Evolutionary conservation across 2,329 filamentous ascomycete genomes (phyloP), one percentile per base, ranked within the genome.

Genomic region (Paecilomyces sp.): DNA sequence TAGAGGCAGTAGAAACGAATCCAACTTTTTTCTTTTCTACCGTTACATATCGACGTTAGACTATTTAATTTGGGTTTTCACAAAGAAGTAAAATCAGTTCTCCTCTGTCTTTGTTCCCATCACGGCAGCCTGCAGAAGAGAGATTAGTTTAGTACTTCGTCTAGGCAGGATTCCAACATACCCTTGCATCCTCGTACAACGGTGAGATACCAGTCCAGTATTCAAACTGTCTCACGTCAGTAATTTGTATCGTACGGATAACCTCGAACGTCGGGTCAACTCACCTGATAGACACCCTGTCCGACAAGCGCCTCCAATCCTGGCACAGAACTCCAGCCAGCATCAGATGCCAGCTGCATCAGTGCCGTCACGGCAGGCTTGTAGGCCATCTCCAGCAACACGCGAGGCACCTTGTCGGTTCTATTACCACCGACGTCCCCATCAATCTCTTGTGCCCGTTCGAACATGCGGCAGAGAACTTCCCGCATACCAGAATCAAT

Each of bases 311-410:
- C 92, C 74, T 99, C 94, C 47, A 97, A 76, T 0, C 94, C 94
- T 7, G 91, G 88, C 63, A 97, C 88, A 1, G 89, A 91, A 59
- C 79, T 83, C 94, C 94, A 99, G 2, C 88, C 88, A 12, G 84
- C 84, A 65, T 88, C 84, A 67, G 86, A 82, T 2, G 92, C 93
- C 71, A 97, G 79, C 71, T 89, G 83, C 87, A 97, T 97, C 65
- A 96, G 76, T 7, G 88, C 85, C 3, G 94, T 99, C 57, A 90
- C 83, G 0, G 84, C 80, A 22, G 94, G 94, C 75, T 93, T 95
- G 76, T 99, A 99, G 1, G 94, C 93, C 92, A 99, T 96, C 75
- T 99, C 94, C 3, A 97, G 77, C 62, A 97, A 76, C 12, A 94
- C 84, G 22, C 84, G 83, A 28, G 75, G 76, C 5, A 74, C 75